Evolutionary conservation across 257 asterid species (phyloP), one percentile per base, ranked within the genome.

Genomic region (Fraxinus anomala): DNA sequence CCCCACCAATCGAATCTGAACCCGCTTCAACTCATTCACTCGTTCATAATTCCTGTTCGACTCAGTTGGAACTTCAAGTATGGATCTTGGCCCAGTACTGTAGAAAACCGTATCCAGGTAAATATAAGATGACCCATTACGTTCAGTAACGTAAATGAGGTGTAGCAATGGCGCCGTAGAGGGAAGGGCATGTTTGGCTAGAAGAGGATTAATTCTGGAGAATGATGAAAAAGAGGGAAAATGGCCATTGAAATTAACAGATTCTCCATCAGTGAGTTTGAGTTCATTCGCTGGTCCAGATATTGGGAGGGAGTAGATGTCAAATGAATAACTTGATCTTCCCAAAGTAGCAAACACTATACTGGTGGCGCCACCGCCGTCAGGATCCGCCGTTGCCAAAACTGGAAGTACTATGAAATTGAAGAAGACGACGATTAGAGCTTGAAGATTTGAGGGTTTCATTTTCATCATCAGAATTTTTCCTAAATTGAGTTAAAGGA

Each of bases 161-260:
- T 85, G 87, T 49, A 78, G 66, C 1, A 77, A 42, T 12, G 68
- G 24, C 7, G 12, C 17, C 65, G 86, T 36, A 0, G 44, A 12
- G 68, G 79, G 78, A 65, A 37, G 70, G 70, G 86, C 14, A 2
- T 30, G 68, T 36, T 80, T 66, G 51, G 86, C 81, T 0, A 77
- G 30, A 68, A 28, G 76, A 2, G 86, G 77, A 74, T 59, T 59
- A 59, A 91, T 77, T 44, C 51, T 5, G 76, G 91, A 80, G 76
- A 83, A 78, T 1, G 94, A 88, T 16, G 84, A 63, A 9, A 88
- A 1, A 0, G 90, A 71, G 2, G 94, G 93, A 72, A 94, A 92
- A 28, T 87, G 78, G 65, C 98, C 98, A 78, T 94, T 94, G 78
- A 77, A 94, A 79, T 94, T 92, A 77, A 94, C 89, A 84, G 96